Evolutionary conservation across 225 moss, liverwort and hornwort species (phyloP), one percentile per base, ranked within the genome.

Genomic region (Bryum argenteum): DNA sequence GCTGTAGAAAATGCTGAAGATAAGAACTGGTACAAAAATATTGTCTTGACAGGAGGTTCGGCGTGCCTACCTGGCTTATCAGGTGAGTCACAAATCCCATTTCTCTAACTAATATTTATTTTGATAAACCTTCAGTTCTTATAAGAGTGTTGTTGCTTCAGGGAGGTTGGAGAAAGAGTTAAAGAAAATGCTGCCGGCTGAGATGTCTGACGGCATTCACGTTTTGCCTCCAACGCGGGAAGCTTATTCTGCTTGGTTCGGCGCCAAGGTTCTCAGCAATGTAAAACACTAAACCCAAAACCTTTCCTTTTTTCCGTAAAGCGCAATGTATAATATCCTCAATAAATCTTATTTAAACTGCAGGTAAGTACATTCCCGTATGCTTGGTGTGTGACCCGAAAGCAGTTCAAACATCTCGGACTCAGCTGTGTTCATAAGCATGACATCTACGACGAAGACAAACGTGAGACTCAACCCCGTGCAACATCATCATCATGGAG

Each of bases 211-310:
- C 14, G 87, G 84, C 48, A 77, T 89, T 58, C 77, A 82, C 58
- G 78, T 89, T 10, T 48, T 79, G 0, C 55, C 78, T 18, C 87
- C 89, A 8, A 70, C 39, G 17, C 84, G 76, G 6, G 89, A 87
- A 63, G 87, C 79, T 26, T 78, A 84, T 74, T 82, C 87, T 57
- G 80, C 89, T 63, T 89, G 89, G 89, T 87, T 79, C 76, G 89
- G 89, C 51, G 89, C 87, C 16, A 87, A 82, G 72, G 2, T 84
- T 62, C 75, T 87, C 12, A 87, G 89, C 58, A 84, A 73, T 57
- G 87, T 89, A 77, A 63, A 33, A 33, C 33, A 5, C 33, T 6
- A 33, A 33, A 33, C 1, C 33, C 33, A 4, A 33, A 33, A 33
- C 33, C 33, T 33, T 33, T 33, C 15, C 6, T 41, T 64, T 37